Evolutionary conservation across 2,329 filamentous ascomycete species (phyloP), one percentile per base, ranked within the genome.

Genomic region (Tolypocladium endophyticum): DNA sequence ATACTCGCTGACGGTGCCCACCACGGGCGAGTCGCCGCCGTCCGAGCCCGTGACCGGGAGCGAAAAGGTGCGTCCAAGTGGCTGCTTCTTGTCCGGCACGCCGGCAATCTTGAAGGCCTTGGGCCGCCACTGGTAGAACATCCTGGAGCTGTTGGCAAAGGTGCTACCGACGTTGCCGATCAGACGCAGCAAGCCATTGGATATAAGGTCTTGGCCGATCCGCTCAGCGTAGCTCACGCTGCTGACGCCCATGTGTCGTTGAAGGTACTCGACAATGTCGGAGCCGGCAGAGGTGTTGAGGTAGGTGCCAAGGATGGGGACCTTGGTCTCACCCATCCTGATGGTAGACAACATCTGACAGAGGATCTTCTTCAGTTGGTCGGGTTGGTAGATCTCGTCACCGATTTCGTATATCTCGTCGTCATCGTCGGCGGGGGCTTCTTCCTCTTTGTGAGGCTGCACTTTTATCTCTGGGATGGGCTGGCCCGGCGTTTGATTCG

Each of bases 51-150:
- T 84, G 56, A 85, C 80, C 41, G 86, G 81, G 59, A 88, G 76
- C 3, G 92, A 94, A 61, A 91, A 89, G 8, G 90, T 88, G 61
- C 92, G 85, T 64, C 83, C 81, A 56, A 93, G 71, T 1, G 85
- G 72, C 61, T 82, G 80, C 79, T 92, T 95, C 81, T 91, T 96
- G 73, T 97, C 93, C 0, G 90, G 92, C 58, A 96, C 80, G 28
- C 92, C 93, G 33, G 91, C 87, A 60, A 94, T 73, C 70, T 95
- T 87, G 77, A 97, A 99, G 6, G 90, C 88, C 76, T 91, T 95
- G 9, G 92, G 85, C 59, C 91, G 88, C 94, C 94, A 99, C 73
- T 99, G 94, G 73, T 99, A 99, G 72, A 90, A 93, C 86, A 97
- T 89, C 75, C 89, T 91, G 64, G 92, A 96, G 79, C 92, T 97